phyloP scores from a whole-genome alignment of 78 protist genomes.

The Polysphondylium violaceum region DNA sequence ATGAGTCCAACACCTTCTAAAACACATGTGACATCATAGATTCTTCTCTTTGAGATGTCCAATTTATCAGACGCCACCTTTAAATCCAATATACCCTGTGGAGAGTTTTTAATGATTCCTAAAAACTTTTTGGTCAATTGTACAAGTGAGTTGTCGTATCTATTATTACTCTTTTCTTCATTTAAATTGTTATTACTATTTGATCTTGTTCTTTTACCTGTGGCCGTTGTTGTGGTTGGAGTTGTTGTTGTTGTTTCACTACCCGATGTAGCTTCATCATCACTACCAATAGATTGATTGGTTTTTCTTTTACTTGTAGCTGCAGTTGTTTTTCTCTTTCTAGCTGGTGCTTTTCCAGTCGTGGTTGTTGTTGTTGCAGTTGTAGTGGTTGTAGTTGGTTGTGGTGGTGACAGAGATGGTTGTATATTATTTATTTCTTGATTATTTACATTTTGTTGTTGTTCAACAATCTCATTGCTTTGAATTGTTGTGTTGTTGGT shows the following conservation, averaged over 20 bases:
- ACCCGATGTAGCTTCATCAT: no score
- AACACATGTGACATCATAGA: slow-evolving; percentile 97
- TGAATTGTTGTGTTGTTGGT: not conserved
- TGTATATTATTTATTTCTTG: not conserved
- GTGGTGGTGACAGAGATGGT: not conserved
- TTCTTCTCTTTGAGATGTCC: slow-evolving; percentile 93
- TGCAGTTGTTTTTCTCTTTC: not conserved
- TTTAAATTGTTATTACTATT: not conserved
- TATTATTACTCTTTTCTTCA: slow-evolving; percentile 2
- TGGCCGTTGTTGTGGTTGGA: not conserved
- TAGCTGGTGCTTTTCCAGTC: not conserved
- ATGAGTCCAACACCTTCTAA: slow-evolving; percentile 96
- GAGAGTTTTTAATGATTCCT: slow-evolving; percentile 57
- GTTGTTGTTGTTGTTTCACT: not conserved
- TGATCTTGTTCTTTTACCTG: not conserved
- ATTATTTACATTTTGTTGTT: not conserved
- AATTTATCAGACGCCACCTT: slow-evolving; percentile 83
- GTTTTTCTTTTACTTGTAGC: not conserved
- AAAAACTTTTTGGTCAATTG: slow-evolving; percentile 67
- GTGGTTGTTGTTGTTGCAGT: not conserved
- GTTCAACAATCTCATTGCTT: not conserved
- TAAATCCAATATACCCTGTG: slow-evolving; percentile 87
- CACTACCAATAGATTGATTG: no score
- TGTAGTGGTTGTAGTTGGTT: not conserved
- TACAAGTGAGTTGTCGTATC: slow-evolving; percentile 70